Evolutionary conservation across 73 alveolate genomes (phyloP).

Genomic region (Paramecium bursaria): DNA sequence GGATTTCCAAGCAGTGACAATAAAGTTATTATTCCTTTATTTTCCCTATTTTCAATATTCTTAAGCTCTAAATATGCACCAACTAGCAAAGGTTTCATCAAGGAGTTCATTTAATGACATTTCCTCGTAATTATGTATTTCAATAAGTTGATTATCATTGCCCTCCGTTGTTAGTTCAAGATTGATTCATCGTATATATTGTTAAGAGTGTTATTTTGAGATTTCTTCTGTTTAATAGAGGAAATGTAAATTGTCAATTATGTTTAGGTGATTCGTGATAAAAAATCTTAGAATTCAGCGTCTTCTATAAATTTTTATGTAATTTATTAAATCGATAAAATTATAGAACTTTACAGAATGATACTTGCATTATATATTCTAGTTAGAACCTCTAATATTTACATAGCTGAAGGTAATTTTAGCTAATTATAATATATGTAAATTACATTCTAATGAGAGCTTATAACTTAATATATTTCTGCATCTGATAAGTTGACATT

Average conservation of each 20-base stretch:
- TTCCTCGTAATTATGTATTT: neutral
- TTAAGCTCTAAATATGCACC: constrained; percentile 44
- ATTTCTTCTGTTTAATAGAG: constrained; percentile 1
- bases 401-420: constrained; percentile 38
- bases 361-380: constrained; percentile 25
- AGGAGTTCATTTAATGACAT: constrained; percentile 22
- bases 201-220: neutral
- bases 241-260: constrained; percentile 3
- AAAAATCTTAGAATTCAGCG: constrained; percentile 27
- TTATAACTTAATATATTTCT: constrained; percentile 24
- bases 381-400: constrained; percentile 10
- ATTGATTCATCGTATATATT: constrained; percentile 42
- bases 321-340: constrained; percentile 5
- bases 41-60: constrained; percentile 38
- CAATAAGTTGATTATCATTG: neutral
- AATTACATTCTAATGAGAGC: constrained; percentile 49
- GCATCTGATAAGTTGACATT: neutral
- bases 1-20: constrained; percentile 36
- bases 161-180: constrained; percentile 22
- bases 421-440: no score
- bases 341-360: constrained; percentile 11
- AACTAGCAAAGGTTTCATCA: constrained; percentile 21
- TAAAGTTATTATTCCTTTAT: constrained; percentile 18
- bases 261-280: constrained; percentile 29
- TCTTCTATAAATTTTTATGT: constrained; percentile 14